phyloP scores from a whole-genome alignment of 192 early-diverging fungal genomes.

The Linnemannia schmuckeri region DNA sequence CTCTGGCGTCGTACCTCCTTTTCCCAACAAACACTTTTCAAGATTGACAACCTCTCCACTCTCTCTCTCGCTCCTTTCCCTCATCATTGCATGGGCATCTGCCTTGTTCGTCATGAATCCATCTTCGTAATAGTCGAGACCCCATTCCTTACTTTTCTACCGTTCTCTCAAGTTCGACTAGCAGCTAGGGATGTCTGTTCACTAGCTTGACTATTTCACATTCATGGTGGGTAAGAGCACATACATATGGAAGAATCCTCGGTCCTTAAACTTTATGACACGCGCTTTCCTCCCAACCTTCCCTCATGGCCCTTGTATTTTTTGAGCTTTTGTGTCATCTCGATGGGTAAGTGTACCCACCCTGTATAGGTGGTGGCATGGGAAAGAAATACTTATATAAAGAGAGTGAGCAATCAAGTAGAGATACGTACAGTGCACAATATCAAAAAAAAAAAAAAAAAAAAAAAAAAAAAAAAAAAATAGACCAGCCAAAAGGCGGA shows the following conservation, averaged over 20 bases:
- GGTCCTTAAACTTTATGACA: background rate
- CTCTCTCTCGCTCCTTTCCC: background rate
- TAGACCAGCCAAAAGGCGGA: background rate
- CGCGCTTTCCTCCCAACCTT: background rate
- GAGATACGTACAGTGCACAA: background rate
- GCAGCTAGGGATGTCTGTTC: no score
- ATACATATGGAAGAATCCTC: background rate
- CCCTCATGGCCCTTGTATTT: background rate
- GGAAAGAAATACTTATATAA: background rate
- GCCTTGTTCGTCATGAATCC: no score
- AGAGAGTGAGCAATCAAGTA: background rate
- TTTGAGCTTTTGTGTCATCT: background rate
- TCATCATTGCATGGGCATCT: background rate
- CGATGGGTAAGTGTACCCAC: background rate
- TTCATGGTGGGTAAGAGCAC: background rate
- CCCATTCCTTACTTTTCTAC: no score
- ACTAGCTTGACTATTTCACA: no score
- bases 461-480: background rate
- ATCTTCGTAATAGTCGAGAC: no score
- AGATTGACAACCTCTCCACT: background rate
- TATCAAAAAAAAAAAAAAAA: background rate
- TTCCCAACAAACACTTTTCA: background rate
- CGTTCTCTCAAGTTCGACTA: no score
- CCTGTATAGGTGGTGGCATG: background rate
- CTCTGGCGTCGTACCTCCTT: background rate